Evolutionary conservation across 2,329 filamentous ascomycete genomes (phyloP).

Genomic region (Stachybotrys chlorohalonatus): DNA sequence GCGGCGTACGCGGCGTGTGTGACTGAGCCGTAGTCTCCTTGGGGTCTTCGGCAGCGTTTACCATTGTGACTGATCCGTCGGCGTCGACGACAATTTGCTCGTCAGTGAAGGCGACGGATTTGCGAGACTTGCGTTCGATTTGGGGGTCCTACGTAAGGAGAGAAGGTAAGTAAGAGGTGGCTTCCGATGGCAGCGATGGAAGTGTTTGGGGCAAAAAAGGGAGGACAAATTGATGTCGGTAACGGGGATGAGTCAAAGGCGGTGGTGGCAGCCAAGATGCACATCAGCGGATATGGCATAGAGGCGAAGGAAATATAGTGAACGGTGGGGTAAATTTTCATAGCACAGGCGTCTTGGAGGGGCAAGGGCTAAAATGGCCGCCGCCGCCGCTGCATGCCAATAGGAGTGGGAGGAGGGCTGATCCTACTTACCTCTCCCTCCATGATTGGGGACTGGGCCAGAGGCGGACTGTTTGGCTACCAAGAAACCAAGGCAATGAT

Average conservation of each 20-base stretch:
- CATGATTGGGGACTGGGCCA: background rate
- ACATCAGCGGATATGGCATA: background rate
- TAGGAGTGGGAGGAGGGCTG: background rate
- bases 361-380: background rate
- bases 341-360: background rate
- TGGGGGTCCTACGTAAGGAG: conserved; percentile 13
- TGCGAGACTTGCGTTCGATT: conserved; percentile 64
- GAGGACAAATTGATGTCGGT: conserved; percentile 1
- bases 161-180: conserved; percentile 7
- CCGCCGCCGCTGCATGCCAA: background rate
- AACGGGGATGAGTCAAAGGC: background rate
- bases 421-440: background rate
- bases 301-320: no score
- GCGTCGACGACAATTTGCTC: conserved; percentile 79
- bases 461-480: no score
- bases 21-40: conserved; percentile 77
- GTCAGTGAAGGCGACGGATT: conserved; percentile 90
- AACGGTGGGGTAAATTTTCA: background rate
- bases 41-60: conserved; percentile 62
- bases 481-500: background rate
- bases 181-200: conserved; percentile 1
- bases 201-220: conserved; percentile 3
- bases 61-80: conserved; percentile 76
- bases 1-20: conserved; percentile 62
- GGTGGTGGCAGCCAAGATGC: background rate